Base-by-base conservation (phyloP, 1,284 basidiomycete genomes). In the Chondrostereum purpureum region DNA sequence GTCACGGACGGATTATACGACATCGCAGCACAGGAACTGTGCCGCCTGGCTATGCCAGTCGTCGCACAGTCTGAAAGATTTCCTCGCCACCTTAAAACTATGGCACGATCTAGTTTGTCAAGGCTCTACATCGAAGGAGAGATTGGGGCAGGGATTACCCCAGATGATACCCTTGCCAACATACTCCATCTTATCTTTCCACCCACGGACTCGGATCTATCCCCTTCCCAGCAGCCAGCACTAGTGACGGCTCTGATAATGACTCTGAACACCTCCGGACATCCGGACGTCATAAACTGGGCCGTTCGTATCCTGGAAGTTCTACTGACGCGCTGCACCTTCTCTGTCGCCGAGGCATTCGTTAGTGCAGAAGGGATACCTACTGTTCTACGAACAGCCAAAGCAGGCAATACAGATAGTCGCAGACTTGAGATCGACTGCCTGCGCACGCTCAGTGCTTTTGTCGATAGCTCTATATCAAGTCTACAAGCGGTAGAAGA, bases 161-260 rank as follows among this genome's bases (percentile, higher is more conserved):
- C 63, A 0, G 62, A 68, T 46, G 38, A 43, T 16, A 50, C 57
- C 21, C 56, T 68, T 4, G 60, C 59, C 2, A 60, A 69, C 41
- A 60, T 66, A 1, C 55, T 68, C 3, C 63, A 66, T 38, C 57
- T 68, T 8, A 55, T 68, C 2, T 59, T 62, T 45, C 65, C 66
- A 14, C 59, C 57, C 1, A 48, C 47, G 1, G n/a, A n/a, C n/a
- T n/a, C n/a, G n/a, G 46, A 53, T 13, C 49, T 62, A 12, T 45
- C 55, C 2, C 33, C 48, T 14, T 42, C 54, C 2, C 58, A 60
- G 13, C 57, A 55, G 19, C 55, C 60, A 1, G 37, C 50, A 5
- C 62, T 68, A 22, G 61, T 64, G 4, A 56, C 57, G 21, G 53
- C 53, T 0, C 50, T 68, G 1, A 46, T 66, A 1, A 50, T 58